phyloP scores from a whole-genome alignment of 2,329 filamentous ascomycete genomes.

The Hysterium pulicare region DNA sequence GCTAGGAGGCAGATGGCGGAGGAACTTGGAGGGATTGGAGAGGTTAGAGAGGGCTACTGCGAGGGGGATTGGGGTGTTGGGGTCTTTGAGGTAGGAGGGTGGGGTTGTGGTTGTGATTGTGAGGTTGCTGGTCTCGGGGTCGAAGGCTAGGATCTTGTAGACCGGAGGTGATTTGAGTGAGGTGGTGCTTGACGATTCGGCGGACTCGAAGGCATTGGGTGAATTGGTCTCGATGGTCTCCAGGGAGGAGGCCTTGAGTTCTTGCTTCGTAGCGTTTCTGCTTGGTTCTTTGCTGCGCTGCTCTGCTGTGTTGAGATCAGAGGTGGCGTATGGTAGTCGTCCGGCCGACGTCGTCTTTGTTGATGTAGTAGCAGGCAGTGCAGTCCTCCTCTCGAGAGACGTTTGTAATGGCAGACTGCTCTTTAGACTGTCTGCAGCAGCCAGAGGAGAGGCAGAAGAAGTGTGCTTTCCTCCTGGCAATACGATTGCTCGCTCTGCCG shows the following conservation, averaged over 20 bases:
- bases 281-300: neutral
- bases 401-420: neutral
- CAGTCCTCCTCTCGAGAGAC: neutral
- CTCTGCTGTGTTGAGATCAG: too few species aligned
- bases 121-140: conserved; percentile 20
- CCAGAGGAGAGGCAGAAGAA: neutral
- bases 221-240: too few species aligned
- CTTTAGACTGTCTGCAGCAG: neutral
- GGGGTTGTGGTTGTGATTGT: conserved; percentile 16
- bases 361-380: neutral
- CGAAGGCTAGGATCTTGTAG: conserved; percentile 27
- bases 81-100: conserved; percentile 6
- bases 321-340: too few species aligned
- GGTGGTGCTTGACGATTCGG: neutral
- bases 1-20: conserved; percentile 24
- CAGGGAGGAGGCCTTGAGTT: neutral
- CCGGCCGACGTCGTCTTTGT: neutral
- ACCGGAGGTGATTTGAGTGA: neutral
- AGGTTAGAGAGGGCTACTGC: conserved; percentile 26
- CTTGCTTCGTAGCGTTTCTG: neutral
- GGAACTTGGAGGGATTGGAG: conserved; percentile 24
- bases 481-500: neutral
- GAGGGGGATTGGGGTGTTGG: conserved; percentile 17
- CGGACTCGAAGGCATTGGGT: neutral
- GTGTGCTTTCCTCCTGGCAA: neutral